Conservation (phyloP, 1,284 basidiomycete genomes). For the Moesziomyces globuligerus region DNA sequence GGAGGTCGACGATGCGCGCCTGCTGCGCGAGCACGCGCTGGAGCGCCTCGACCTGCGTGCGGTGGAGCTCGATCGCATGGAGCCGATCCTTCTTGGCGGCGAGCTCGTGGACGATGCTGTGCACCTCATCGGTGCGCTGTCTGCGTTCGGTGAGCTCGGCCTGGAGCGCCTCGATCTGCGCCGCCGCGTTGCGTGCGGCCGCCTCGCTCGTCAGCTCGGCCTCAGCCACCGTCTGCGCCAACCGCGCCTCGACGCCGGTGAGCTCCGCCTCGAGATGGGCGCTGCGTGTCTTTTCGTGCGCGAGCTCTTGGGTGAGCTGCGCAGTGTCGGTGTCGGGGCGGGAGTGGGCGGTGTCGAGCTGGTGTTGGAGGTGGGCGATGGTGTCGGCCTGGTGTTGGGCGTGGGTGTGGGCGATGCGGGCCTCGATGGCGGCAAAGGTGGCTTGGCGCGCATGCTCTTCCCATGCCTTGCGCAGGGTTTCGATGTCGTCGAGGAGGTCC, state of each 20-base stretch:
- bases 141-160: slow-evolving; percentile 1
- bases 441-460: slow-evolving; percentile 9
- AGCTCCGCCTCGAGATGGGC: slow-evolving; percentile 11
- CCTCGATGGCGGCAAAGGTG: slow-evolving; percentile 14
- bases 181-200: slow-evolving; percentile 11
- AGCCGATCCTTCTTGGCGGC: slow-evolving; percentile 22
- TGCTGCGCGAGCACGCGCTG: slow-evolving; percentile 13
- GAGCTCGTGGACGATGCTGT: slow-evolving; percentile 13
- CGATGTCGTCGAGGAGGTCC: slow-evolving; percentile 40
- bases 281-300: neutral
- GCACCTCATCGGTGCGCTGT: neutral
- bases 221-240: slow-evolving; percentile 29
- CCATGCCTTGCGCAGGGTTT: slow-evolving; percentile 2
- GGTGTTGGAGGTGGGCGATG: neutral
- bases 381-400: neutral
- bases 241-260: slow-evolving; percentile 5
- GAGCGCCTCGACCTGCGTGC: slow-evolving; percentile 2
- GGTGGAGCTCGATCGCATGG: slow-evolving; percentile 21
- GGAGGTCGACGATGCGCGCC: slow-evolving; percentile 17
- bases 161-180: slow-evolving; percentile 17
- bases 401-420: slow-evolving; percentile 3
- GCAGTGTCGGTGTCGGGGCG: slow-evolving; percentile 1
- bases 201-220: slow-evolving; percentile 24
- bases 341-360: neutral
- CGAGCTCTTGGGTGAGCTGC: neutral